Base-by-base conservation (phyloP, 2,329 filamentous ascomycete species). In the Fusarium vanettenii region DNA sequence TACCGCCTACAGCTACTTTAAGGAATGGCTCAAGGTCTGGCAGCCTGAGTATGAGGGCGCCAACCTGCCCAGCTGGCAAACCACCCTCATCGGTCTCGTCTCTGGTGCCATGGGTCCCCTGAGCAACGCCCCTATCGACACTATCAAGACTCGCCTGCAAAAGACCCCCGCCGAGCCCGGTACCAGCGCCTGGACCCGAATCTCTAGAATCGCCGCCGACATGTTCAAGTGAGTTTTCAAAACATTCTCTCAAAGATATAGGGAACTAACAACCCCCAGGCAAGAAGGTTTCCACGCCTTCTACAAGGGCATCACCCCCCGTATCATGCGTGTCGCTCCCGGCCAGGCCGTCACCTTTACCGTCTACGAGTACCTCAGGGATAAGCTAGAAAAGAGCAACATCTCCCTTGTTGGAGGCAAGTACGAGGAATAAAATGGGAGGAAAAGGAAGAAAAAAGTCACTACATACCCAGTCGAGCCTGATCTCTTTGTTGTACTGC, bases 221-320 rank as follows among this genome's bases (percentile, higher is more conserved):
- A 97, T 96, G 94, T 95, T 95, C 86, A 94, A 91, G 92, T 91
- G 69, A 80, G 89, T 85, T 45, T 56, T 31, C 11, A 1, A 4
- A 5, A 20, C 5, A 13, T 0, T 0, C 4, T 16, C 2, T 3
- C 27, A 3, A 4, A 20, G 22, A 20, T 6, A 31, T 5, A 52
- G 25, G 4, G n/a, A 2, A 25, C 67, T 78, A 5, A 78, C 70
- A 61, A 25, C 27, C 50, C 37, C 39, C 81, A 94, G 93, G 80
- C 94, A 97, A 86, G 97, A 99, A 86, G 97, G 97, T 39, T 88
- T 96, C 77, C 92, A 95, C 79, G 97, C 97, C 57, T 99, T 99
- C 86, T 99, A 98, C 89, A 98, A 98, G 89, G 97, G 97, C 79
- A 99, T 99, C 85, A 99, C 97, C 56, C 97, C 97, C 8, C 91